Percentiles rank a stretch among this genome's conserved stretches.
These are phyloP conservation scores for Amanita pallidorosea DNA, from an alignment of 768 basidiomycete species.

Conservation along the genomic window DNA sequence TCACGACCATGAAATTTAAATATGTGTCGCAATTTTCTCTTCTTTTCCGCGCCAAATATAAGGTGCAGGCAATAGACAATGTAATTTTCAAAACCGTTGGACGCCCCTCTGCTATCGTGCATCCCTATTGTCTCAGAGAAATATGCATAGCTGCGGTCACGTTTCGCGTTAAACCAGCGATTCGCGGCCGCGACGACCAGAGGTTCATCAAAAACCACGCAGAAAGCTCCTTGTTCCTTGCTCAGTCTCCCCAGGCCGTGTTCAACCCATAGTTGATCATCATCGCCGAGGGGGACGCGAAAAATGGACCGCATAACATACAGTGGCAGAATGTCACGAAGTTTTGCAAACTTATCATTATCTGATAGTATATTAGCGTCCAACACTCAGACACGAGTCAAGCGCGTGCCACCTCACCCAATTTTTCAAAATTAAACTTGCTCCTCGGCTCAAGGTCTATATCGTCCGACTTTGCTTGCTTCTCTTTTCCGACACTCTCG, in stretches of 20 bases:
- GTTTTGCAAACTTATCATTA: background rate
- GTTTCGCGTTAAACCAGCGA: slow-evolving; percentile 27
- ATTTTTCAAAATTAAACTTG: slow-evolving; percentile 29
- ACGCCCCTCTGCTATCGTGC: too few species aligned
- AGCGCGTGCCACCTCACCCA: slow-evolving; percentile 19
- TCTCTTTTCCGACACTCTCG: slow-evolving; percentile 17
- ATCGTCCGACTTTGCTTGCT: slow-evolving; percentile 3
- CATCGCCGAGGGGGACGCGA: slow-evolving; percentile 22
- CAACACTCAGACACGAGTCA: slow-evolving; percentile 24
- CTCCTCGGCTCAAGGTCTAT: slow-evolving; percentile 8
- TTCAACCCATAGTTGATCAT: slow-evolving; percentile 29
- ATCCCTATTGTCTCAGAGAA: too few species aligned
- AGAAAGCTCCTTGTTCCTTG: slow-evolving; percentile 11
- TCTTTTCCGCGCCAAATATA: too few species aligned
- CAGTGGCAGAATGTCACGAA: slow-evolving; percentile 16
- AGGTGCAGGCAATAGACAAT: too few species aligned
- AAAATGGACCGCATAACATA: slow-evolving; percentile 30
- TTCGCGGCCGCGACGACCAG: slow-evolving; percentile 31
- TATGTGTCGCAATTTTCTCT: too few species aligned
- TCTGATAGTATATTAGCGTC: slow-evolving; percentile 20
- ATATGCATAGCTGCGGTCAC: slow-evolving; percentile 23
- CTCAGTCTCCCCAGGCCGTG: slow-evolving; percentile 34
- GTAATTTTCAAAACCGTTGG: too few species aligned
- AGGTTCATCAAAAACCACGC: slow-evolving; percentile 32
- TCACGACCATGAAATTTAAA: too few species aligned